phyloP scores from a whole-genome alignment of 1,284 basidiomycete species.

The Malassezia japonica region DNA sequence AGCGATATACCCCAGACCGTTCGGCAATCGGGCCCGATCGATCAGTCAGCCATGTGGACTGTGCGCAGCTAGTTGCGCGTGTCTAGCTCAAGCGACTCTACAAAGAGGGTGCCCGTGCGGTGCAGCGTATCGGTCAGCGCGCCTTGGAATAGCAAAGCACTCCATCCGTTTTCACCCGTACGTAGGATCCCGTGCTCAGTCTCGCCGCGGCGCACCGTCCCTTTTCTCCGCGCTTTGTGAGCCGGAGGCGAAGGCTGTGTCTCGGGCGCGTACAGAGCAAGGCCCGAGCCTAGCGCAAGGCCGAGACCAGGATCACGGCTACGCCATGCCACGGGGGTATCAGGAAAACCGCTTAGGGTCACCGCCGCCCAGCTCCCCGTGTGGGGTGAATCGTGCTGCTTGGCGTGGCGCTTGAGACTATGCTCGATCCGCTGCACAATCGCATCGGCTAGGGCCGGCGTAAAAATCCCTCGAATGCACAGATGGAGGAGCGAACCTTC shows the following conservation, averaged over 20 bases:
- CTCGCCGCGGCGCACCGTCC: slow-evolving; percentile 11
- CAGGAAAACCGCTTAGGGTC: slow-evolving; percentile 23
- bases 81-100: slow-evolving; percentile 16
- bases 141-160: not conserved
- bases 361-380: slow-evolving; percentile 17
- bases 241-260: not conserved
- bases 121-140: not conserved
- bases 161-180: slow-evolving; percentile 18
- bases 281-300: slow-evolving; percentile 3
- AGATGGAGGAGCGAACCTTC: not conserved
- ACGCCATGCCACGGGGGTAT: slow-evolving; percentile 31
- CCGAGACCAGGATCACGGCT: slow-evolving; percentile 14
- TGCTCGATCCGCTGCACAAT: not conserved
- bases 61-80: slow-evolving; percentile 2
- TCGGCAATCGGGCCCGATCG: too few relatives aligned
- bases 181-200: slow-evolving; percentile 15
- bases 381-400: not conserved
- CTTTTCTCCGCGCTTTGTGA: slow-evolving; percentile 11
- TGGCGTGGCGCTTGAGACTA: not conserved
- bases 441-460: not conserved
- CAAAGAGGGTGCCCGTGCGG: not conserved
- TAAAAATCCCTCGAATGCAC: not conserved
- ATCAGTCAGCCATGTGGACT: not conserved
- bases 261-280: not conserved
- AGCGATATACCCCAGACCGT: too few relatives aligned